These are phyloP conservation scores for Tolypocladium nubicola DNA, from an alignment of 2,329 filamentous ascomycete species.

Conservation along the genomic window DNA sequence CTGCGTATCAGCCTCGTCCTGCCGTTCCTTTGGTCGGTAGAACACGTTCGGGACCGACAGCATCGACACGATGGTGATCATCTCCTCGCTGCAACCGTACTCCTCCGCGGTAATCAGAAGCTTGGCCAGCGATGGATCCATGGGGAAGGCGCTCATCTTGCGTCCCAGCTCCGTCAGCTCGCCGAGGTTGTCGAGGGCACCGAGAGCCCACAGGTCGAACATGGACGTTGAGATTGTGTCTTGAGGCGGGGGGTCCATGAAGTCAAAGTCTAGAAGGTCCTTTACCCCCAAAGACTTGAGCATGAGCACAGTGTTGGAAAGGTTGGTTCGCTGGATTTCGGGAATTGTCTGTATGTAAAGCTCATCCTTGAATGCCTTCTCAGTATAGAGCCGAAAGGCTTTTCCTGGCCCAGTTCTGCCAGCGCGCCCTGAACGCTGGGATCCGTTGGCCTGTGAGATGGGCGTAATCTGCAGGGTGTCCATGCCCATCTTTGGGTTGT, in stretches of 20 bases:
- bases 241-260: constrained; percentile 97
- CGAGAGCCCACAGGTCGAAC: constrained; percentile 94
- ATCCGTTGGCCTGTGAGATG: constrained; percentile 92
- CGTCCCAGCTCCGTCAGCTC: constrained; percentile 78
- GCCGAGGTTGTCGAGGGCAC: constrained; percentile 86
- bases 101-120: constrained; percentile 84
- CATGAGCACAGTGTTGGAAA: constrained; percentile 87
- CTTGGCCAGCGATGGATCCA: constrained; percentile 94
- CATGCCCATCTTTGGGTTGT: constrained; percentile 99
- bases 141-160: constrained; percentile 95
- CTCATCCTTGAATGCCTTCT: constrained; percentile 90
- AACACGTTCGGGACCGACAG: constrained; percentile 93
- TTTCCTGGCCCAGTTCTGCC: constrained; percentile 93
- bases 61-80: constrained; percentile 98
- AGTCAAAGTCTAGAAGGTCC: constrained; percentile 92
- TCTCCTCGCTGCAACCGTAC: constrained; percentile 92
- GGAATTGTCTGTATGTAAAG: constrained; percentile 95
- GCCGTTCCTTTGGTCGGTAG: constrained; percentile 90
- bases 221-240: constrained; percentile 96
- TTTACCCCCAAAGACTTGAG: constrained; percentile 92
- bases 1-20: constrained; percentile 91
- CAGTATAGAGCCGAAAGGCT: constrained; percentile 87
- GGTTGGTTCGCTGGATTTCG: constrained; percentile 92
- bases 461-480: constrained; percentile 96
- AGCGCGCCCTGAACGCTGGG: constrained; percentile 85